Percentiles rank a stretch among this genome's conserved stretches.
Evolutionary conservation across 1,284 basidiomycete genomes (phyloP).

Genomic region (Ceratobasidium sp.): DNA sequence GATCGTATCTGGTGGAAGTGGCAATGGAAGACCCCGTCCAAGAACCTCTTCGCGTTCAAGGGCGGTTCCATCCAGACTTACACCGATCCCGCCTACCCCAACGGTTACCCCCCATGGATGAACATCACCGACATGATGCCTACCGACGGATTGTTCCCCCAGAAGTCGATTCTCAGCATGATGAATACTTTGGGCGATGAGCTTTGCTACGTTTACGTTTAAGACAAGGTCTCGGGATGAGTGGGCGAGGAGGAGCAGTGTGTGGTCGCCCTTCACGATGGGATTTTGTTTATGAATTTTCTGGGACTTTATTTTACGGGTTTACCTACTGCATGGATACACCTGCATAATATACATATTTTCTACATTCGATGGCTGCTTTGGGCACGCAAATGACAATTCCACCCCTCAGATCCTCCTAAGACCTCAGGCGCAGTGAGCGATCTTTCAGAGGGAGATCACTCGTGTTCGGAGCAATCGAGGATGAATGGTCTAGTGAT

Average conservation of each 20-base stretch:
- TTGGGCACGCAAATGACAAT: no score
- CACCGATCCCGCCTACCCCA: constrained; percentile 35
- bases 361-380: no score
- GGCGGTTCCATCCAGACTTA: constrained; percentile 32
- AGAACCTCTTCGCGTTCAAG: constrained; percentile 27
- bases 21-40: constrained; percentile 27
- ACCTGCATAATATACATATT: neutral
- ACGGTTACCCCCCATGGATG: constrained; percentile 42
- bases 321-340: constrained; percentile 1
- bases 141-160: constrained; percentile 25
- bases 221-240: neutral
- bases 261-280: no score
- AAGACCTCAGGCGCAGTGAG: neutral
- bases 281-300: constrained; percentile 1
- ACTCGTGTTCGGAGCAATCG: no score
- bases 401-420: no score
- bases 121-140: constrained; percentile 26
- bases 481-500: no score
- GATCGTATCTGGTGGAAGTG: constrained; percentile 44
- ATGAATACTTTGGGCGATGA: constrained; percentile 26
- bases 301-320: neutral
- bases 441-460: neutral
- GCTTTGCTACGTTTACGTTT: constrained; percentile 22
- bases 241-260: no score
- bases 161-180: constrained; percentile 19